Conservation (phyloP, 768 basidiomycete species). For the Serpula lacrymans region DNA sequence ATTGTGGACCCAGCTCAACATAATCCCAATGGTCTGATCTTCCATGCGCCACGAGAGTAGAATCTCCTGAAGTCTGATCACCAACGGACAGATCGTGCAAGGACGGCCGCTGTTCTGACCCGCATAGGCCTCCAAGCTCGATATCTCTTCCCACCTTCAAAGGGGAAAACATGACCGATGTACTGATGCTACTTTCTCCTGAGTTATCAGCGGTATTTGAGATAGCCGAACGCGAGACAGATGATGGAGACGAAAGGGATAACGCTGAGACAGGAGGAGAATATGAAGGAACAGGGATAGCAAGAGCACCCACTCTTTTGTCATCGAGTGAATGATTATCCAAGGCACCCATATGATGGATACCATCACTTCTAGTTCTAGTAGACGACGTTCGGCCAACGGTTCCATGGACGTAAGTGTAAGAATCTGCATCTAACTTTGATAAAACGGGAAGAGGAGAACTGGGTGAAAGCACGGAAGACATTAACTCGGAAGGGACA, state of each 20-base stretch:
- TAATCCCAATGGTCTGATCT: constrained; percentile 21
- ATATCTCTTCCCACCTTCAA: constrained; percentile 32
- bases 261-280: constrained; percentile 71
- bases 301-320: constrained; percentile 49
- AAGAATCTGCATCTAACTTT: constrained; percentile 26
- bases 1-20: constrained; percentile 26
- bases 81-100: constrained; percentile 19
- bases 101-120: constrained; percentile 11
- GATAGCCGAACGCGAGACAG: constrained; percentile 51
- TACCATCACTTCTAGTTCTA: constrained; percentile 29
- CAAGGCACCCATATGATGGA: constrained; percentile 30
- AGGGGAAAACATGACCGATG: constrained; percentile 41
- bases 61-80: too few species aligned
- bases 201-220: constrained; percentile 38
- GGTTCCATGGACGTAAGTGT: constrained; percentile 56
- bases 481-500: constrained; percentile 29
- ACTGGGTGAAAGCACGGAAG: constrained; percentile 21
- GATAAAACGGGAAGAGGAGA: constrained; percentile 23
- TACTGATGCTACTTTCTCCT: constrained; percentile 33
- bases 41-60: too few species aligned
- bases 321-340: constrained; percentile 23
- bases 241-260: constrained; percentile 78
- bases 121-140: constrained; percentile 15
- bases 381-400: constrained; percentile 55
- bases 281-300: constrained; percentile 60